phyloP scores from a whole-genome alignment of 2,329 filamentous ascomycete species.

The Pleurostoma richardsiae region DNA sequence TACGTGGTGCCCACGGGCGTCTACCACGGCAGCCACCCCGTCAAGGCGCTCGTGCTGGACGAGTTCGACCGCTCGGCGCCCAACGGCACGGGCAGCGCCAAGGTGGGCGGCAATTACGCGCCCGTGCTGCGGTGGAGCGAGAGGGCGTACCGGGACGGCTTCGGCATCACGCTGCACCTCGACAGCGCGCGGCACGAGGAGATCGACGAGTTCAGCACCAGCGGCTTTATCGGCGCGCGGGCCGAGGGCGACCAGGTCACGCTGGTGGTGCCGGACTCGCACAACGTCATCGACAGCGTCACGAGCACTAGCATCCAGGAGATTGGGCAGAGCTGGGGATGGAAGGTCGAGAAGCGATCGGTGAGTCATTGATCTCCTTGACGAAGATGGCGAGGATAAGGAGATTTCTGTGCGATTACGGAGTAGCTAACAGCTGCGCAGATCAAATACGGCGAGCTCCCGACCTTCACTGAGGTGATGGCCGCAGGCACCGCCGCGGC shows the following conservation, averaged over 20 bases:
- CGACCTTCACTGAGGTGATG: conserved; percentile 66
- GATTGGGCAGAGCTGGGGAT: conserved; percentile 74
- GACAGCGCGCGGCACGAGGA: conserved; percentile 80
- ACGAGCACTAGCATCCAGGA: conserved; percentile 75
- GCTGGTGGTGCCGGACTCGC: conserved; percentile 81
- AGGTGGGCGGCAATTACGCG: conserved; percentile 93
- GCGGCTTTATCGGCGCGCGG: conserved; percentile 80
- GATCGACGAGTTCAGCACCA: conserved; percentile 94
- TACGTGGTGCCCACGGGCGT: conserved; percentile 90
- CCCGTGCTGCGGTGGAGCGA: conserved; percentile 87
- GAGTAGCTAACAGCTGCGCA: conserved; percentile 16
- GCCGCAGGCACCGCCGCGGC: conserved; percentile 90
- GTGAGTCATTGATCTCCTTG: conserved; percentile 32
- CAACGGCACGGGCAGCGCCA: conserved; percentile 83
- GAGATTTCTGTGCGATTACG: too few species aligned
- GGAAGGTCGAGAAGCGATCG: conserved; percentile 72
- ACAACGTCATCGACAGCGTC: conserved; percentile 81
- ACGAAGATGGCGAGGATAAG: too few species aligned
- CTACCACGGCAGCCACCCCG: conserved; percentile 85
- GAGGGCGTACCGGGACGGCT: conserved; percentile 71
- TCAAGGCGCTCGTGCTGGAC: conserved; percentile 84
- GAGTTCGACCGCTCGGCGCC: conserved; percentile 94
- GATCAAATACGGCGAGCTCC: conserved; percentile 59
- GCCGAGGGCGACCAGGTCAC: conserved; percentile 54
- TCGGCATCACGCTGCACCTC: conserved; percentile 89